Base-by-base conservation (phyloP, 345 rosid species). In the Excoecaria agallocha region DNA sequence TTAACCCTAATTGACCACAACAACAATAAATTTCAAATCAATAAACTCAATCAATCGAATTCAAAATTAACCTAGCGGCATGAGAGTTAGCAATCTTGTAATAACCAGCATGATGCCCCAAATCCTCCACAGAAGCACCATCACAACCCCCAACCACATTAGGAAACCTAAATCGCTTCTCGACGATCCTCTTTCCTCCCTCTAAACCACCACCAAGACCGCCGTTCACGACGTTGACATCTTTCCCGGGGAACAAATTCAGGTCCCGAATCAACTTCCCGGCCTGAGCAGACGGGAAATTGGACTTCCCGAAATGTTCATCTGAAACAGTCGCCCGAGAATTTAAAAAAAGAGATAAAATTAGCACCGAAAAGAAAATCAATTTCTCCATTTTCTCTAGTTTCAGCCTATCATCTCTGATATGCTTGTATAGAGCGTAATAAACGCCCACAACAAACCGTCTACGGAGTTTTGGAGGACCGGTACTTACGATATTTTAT, bases 31-130 rank as follows among this genome's bases (percentile, higher is more conserved):
- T 30, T 60, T 17, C 48, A 8, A 25, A 37, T 11, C 7, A 57
- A 45, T 6, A 43, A 43, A 43, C 48, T 43, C 48, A 10, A 43
- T 43, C 10, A 30, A 20, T 19, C 3, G n/a, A 37, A 60, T 16
- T n/a, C 8, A 1, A 50, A 45, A 63, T 35, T 1, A 8, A 95
- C 99, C 91, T 91, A 15, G 97, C 94, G 73, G 86, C 97, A 59
- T 85, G 86, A 41, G 96, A 90, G 61, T 89, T 83, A 20, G 87
- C 80, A 77, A 95, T 89, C 84, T 93, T 84, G 77, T 87, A 95
- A 70, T 95, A 95, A 62, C 99, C 99, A 70, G 99, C 99, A 79
- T 85, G 96, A 74, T 93, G 98, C n/a, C 97, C 92, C 78, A 93
- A 86, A 77, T 93, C 89, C 62, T 90, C 92, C 6, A 81, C 84